Evolutionary conservation across 2,329 filamentous ascomycete species (phyloP).

Genomic region (Magnaporthales sp.): DNA sequence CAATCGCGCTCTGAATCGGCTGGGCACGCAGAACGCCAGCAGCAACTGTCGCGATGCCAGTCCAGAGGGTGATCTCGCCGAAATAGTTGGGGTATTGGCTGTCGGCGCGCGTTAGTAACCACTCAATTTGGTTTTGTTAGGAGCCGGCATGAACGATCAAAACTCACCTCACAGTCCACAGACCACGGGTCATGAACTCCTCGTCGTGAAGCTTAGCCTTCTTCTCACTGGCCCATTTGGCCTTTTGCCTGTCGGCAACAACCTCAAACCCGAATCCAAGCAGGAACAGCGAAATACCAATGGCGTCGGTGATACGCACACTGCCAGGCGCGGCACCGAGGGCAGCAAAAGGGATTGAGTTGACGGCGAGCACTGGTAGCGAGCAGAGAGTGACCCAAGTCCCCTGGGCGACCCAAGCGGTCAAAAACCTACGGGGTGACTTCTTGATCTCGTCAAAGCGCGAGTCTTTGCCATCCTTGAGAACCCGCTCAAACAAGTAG

Average conservation of each 20-base stretch:
- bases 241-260: constrained; percentile 56
- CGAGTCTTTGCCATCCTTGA: constrained; percentile 48
- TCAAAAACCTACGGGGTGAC: constrained; percentile 24
- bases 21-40: constrained; percentile 45
- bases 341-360: constrained; percentile 46
- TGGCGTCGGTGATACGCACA: constrained; percentile 24
- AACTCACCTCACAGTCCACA: constrained; percentile 48
- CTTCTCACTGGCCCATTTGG: constrained; percentile 50
- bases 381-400: constrained; percentile 61
- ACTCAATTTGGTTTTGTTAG: neutral
- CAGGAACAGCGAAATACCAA: constrained; percentile 40
- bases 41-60: constrained; percentile 51
- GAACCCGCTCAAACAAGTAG: constrained; percentile 55
- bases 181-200: constrained; percentile 53
- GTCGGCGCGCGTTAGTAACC: neutral
- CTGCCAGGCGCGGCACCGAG: constrained; percentile 36
- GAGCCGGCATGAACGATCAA: neutral
- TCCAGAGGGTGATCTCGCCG: constrained; percentile 63
- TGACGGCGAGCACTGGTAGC: constrained; percentile 55
- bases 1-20: constrained; percentile 49
- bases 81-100: constrained; percentile 62
- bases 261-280: constrained; percentile 54
- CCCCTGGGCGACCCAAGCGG: constrained; percentile 45
- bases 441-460: constrained; percentile 33
- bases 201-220: constrained; percentile 58